A percentile compares a stretch with the other conserved stretches of the same genome.
These are phyloP conservation scores for Trichoderma pleuroti DNA, from an alignment of 2,329 filamentous ascomycete species.

Conservation along the genomic window DNA sequence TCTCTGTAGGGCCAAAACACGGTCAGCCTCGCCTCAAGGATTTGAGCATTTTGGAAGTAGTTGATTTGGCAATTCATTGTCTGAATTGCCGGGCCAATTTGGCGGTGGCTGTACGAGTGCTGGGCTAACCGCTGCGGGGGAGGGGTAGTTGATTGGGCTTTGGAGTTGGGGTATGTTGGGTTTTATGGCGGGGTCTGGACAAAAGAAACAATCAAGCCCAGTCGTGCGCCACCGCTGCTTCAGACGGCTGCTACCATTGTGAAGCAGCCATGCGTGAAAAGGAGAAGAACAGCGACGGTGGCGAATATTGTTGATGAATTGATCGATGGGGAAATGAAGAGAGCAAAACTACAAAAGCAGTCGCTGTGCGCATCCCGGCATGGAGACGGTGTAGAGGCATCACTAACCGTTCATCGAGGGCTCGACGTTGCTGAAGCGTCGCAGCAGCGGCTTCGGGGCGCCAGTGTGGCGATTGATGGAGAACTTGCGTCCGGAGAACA, in stretches of 20 bases:
- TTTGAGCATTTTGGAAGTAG: not conserved
- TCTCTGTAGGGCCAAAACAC: conserved; percentile 51
- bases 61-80: not conserved
- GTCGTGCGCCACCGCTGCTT: conserved; percentile 7
- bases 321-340: not conserved
- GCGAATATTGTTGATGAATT: not conserved
- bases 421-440: conserved; percentile 58
- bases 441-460: conserved; percentile 49
- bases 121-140: conserved; percentile 18
- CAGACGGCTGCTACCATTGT: not conserved
- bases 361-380: not conserved
- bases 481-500: conserved; percentile 60
- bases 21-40: conserved; percentile 19
- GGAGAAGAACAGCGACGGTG: not conserved
- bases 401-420: conserved; percentile 53
- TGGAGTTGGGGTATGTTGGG: conserved; percentile 1
- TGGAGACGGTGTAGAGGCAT: not conserved
- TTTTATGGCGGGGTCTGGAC: conserved; percentile 9
- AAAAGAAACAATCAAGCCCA: conserved; percentile 9
- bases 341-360: not conserved
- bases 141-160: conserved; percentile 11
- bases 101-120: not conserved
- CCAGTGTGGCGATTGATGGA: conserved; percentile 65
- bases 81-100: not conserved
- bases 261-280: not conserved